These are phyloP conservation scores for Helichrysum umbraculigerum DNA, from an alignment of 129 eudicot genomes.

Conservation along the genomic window DNA sequence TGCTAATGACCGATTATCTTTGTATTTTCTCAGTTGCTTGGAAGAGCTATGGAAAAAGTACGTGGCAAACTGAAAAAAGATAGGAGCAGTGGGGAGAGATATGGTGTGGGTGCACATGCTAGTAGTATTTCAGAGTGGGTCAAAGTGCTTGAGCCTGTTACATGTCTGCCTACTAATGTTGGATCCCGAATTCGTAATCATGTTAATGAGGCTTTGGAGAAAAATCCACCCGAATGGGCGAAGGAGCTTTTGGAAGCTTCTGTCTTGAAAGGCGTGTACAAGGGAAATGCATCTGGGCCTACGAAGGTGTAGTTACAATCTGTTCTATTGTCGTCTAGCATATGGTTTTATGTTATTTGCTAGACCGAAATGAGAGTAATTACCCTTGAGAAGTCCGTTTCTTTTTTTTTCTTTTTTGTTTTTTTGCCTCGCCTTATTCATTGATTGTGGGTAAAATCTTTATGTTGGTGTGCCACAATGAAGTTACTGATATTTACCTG, in stretches of 20 bases:
- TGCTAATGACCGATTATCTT: conserved; percentile 4
- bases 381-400: background rate
- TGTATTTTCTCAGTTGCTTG: conserved; percentile 48
- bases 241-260: conserved; percentile 44
- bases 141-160: conserved; percentile 54
- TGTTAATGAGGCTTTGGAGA: conserved; percentile 44
- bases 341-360: background rate
- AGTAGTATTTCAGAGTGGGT: conserved; percentile 51
- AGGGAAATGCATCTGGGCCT: conserved; percentile 73
- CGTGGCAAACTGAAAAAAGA: conserved; percentile 29
- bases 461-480: background rate
- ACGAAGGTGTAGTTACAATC: conserved; percentile 31
- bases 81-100: conserved; percentile 28
- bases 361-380: background rate
- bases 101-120: conserved; percentile 18
- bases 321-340: background rate
- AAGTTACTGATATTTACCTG: too few relatives aligned
- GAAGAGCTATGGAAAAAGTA: conserved; percentile 39
- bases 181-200: conserved; percentile 51
- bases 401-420: too few relatives aligned
- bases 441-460: background rate
- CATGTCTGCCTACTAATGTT: conserved; percentile 54
- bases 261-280: conserved; percentile 58
- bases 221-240: conserved; percentile 73
- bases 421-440: background rate